Conservation (phyloP, 768 basidiomycete genomes). For the Filobasidium wieringae region DNA sequence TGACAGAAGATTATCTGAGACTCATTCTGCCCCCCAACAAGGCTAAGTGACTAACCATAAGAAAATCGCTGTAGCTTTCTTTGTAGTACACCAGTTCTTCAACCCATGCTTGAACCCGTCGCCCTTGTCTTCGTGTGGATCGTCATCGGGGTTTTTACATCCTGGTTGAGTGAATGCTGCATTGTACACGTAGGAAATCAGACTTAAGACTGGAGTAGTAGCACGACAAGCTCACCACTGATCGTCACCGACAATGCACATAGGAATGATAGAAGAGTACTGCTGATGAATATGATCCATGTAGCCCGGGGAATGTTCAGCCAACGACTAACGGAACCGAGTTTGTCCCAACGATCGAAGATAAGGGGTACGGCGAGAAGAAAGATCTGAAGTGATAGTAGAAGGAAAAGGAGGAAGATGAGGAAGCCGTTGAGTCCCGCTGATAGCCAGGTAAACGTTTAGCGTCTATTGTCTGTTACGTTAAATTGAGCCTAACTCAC, state of each 20-base stretch:
- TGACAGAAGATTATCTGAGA: too few relatives aligned
- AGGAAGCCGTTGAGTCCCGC: conserved; percentile 80
- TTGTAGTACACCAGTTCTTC: conserved; percentile 76
- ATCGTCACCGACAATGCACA: conserved; percentile 55
- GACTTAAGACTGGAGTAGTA: neutral
- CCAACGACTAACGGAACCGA: conserved; percentile 63
- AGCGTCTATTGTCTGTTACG: neutral
- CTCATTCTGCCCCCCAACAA: too few relatives aligned
- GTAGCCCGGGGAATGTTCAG: conserved; percentile 69
- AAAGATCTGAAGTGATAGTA: conserved; percentile 47
- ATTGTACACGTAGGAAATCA: conserved; percentile 16
- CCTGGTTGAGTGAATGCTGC: conserved; percentile 76
- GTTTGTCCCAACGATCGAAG: conserved; percentile 75
- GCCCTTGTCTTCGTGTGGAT: conserved; percentile 63
- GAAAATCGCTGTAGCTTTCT: conserved; percentile 80
- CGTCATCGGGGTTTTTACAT: conserved; percentile 70
- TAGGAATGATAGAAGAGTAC: conserved; percentile 55
- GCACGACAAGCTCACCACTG: conserved; percentile 27
- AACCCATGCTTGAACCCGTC: conserved; percentile 55
- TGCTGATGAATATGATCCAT: conserved; percentile 68
- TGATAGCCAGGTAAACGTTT: conserved; percentile 35
- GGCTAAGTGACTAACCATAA: conserved; percentile 65
- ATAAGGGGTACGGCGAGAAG: conserved; percentile 45
- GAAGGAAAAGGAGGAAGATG: conserved; percentile 61
- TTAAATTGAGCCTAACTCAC: conserved; percentile 45